A percentile compares a stretch with the other conserved stretches of the same genome.
These are phyloP conservation scores for Ophiocordyceps unilateralis DNA, from an alignment of 2,329 filamentous ascomycete species.

Conservation along the genomic window DNA sequence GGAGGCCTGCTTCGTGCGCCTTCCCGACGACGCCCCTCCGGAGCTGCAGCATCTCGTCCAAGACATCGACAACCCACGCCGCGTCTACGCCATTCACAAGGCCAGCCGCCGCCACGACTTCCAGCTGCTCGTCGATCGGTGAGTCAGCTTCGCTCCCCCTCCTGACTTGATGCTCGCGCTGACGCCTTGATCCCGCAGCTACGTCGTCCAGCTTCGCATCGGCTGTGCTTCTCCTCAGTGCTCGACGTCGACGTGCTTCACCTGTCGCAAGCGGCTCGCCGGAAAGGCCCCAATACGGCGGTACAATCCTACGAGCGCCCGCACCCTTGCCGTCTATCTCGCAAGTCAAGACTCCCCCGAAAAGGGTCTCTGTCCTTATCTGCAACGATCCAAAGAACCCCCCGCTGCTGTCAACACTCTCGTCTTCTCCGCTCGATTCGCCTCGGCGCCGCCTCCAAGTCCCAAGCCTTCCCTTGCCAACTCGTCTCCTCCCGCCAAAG, in stretches of 20 bases:
- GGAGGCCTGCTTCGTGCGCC: constrained; percentile 37
- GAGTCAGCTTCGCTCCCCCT: constrained; percentile 7
- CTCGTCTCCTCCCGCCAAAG: too few relatives aligned
- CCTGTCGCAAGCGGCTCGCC: constrained; percentile 50
- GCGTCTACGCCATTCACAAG: constrained; percentile 42
- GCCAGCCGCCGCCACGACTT: constrained; percentile 45
- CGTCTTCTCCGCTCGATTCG: constrained; percentile 19
- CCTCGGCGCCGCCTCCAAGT: constrained; percentile 3
- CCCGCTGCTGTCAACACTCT: constrained; percentile 30
- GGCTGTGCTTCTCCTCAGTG: constrained; percentile 59
- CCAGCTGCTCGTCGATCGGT: constrained; percentile 53
- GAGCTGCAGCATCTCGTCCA: constrained; percentile 38
- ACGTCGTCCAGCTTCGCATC: constrained; percentile 63
- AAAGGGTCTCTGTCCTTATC: constrained; percentile 43
- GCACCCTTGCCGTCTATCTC: constrained; percentile 63
- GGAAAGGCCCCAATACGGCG: constrained; percentile 54
- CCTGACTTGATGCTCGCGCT: neutral
- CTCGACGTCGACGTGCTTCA: constrained; percentile 63
- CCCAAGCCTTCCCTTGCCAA: neutral
- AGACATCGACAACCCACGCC: constrained; percentile 42
- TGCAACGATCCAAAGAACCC: constrained; percentile 23
- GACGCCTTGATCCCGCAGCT: constrained; percentile 29
- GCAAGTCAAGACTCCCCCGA: constrained; percentile 67
- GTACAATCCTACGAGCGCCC: constrained; percentile 67
- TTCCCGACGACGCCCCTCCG: constrained; percentile 42